phyloP scores from a whole-genome alignment of 2,329 filamentous ascomycete genomes.

The Daldinia sp. region DNA sequence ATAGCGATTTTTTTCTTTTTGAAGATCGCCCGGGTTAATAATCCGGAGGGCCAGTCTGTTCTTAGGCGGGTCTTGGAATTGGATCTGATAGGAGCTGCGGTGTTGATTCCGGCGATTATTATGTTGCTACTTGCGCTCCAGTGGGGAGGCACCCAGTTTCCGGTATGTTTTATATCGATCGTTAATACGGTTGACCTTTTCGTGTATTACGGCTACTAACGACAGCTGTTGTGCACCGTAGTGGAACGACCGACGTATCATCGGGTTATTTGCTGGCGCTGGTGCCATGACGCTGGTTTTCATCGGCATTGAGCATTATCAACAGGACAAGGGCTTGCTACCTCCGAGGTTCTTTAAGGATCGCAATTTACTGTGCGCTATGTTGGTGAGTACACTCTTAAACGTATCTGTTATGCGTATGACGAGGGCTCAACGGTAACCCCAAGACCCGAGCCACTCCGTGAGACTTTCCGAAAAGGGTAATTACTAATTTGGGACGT shows the following conservation, averaged over 20 bases:
- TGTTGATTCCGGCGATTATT: slow-evolving; percentile 54
- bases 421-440: neutral
- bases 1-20: slow-evolving; percentile 38
- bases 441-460: neutral
- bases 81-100: slow-evolving; percentile 14
- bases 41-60: slow-evolving; percentile 16
- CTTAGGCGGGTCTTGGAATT: slow-evolving; percentile 16
- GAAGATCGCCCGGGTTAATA: slow-evolving; percentile 19
- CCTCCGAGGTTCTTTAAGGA: slow-evolving; percentile 59
- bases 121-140: slow-evolving; percentile 64
- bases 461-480: neutral
- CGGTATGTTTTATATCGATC: slow-evolving; percentile 38
- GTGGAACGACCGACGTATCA: slow-evolving; percentile 59
- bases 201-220: neutral
- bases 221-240: slow-evolving; percentile 1
- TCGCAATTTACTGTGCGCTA: slow-evolving; percentile 50
- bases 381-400: slow-evolving; percentile 21
- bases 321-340: slow-evolving; percentile 58
- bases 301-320: slow-evolving; percentile 54
- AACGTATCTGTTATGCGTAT: neutral
- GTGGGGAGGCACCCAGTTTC: slow-evolving; percentile 61
- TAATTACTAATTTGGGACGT: slow-evolving; percentile 38
- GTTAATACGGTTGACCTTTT: neutral
- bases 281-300: slow-evolving; percentile 58
- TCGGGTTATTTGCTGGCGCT: slow-evolving; percentile 61